Base-by-base conservation (phyloP, 2,329 filamentous ascomycete genomes). In the Alternaria longipes region DNA sequence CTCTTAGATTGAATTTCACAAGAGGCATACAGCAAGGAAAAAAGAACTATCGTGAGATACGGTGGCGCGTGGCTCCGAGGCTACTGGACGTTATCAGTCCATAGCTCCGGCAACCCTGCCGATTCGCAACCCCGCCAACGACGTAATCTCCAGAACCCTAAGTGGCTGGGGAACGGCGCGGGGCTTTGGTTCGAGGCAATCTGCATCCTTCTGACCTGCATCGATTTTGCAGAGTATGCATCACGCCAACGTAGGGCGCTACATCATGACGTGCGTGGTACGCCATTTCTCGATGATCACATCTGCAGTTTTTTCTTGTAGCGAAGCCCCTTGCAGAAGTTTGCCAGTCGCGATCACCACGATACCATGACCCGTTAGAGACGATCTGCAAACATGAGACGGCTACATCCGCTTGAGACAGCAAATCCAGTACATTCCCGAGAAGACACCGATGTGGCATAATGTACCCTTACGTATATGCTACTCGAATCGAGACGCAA, bases 1-100 rank as follows among this genome's bases (percentile, higher is more conserved):
- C 73, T 67, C 69, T 57, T 12, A 75, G 51, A 11, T 65, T 68
- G 47, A 74, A 77, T 52, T 63, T 70, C 49, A 77, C 69, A 16
- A 56, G 56, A 70, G 72, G 71, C 74, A 78, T 77, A 52, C 61
- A 75, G 49, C 14, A 24, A 47, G 32, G 18, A 40, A 26, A 49
- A 55, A 49, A 53, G 47, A 22, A 34, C 20, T 20, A 18, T 36
- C 2, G 53, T 38, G 40, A 42, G 30, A 18, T 57, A 46, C 24
- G 46, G 59, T 41, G 54, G 54, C 44, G 49, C 49, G 38, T 30
- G n/a, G 32, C 34, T 52, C 54, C 53, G 58, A 52, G 50, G 50
- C 54, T 56, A 51, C 20, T 57, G 32, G 41, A 56, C 53, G 57
- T 60, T 60, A 57, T 60, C 58, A 56, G 34, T 42, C 28, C 32